These are phyloP conservation scores for Xeromyces bisporus DNA, from an alignment of 495 filamentous ascomycete genomes.

Conservation along the genomic window DNA sequence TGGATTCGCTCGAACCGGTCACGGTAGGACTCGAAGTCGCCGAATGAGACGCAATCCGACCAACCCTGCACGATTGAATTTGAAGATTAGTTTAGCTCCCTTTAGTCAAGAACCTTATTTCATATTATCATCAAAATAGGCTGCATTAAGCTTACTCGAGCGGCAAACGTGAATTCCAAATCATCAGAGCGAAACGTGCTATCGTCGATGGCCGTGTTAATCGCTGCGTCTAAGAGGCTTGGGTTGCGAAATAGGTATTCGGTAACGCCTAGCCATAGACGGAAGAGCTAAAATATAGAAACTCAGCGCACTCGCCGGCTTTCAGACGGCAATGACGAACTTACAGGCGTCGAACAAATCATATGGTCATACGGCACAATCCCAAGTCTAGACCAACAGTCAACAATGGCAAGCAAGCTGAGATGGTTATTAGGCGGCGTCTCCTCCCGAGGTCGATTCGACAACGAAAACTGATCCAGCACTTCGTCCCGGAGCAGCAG, in stretches of 20 bases:
- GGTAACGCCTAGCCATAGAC: conserved; percentile 91
- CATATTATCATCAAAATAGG: too few species aligned
- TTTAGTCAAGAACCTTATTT: too few species aligned
- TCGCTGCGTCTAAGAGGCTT: conserved; percentile 64
- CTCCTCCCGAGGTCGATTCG: conserved; percentile 40
- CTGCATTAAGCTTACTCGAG: conserved; percentile 36
- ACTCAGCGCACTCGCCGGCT: not conserved
- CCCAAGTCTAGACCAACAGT: conserved; percentile 86
- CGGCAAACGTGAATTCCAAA: conserved; percentile 92
- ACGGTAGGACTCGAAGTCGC: conserved; percentile 79
- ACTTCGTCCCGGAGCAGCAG: conserved; percentile 67
- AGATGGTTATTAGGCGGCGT: conserved; percentile 80
- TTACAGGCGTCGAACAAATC: conserved; percentile 89
- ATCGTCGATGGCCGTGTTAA: conserved; percentile 75
- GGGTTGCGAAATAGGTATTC: conserved; percentile 88
- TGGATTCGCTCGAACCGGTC: conserved; percentile 81
- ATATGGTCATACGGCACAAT: conserved; percentile 98
- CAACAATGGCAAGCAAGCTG: conserved; percentile 90
- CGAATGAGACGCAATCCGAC: conserved; percentile 80
- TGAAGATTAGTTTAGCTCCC: too few species aligned
- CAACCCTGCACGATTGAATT: too few species aligned
- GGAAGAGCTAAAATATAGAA: conserved; percentile 50
- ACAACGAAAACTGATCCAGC: conserved; percentile 72
- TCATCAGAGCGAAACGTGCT: conserved; percentile 80
- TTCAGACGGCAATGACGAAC: conserved; percentile 7